A percentile compares a stretch with the other conserved stretches of the same genome.
Conservation (phyloP, 2,329 filamentous ascomycete species). For the Phaeosphaeriaceae sp. region DNA sequence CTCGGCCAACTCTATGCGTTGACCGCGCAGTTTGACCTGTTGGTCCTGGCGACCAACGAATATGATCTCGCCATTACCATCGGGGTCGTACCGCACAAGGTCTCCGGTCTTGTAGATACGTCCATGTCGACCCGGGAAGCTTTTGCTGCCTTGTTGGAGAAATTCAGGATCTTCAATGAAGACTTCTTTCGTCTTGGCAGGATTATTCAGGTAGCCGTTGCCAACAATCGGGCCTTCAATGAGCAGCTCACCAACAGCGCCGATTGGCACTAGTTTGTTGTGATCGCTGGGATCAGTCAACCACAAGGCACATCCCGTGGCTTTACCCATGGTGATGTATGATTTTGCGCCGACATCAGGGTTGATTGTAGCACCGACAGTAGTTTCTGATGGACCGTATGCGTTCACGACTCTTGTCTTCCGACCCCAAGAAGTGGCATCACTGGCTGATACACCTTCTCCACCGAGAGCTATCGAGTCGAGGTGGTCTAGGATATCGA, state of each 20-base stretch:
- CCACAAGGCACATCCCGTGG: constrained; percentile 47
- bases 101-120: constrained; percentile 44
- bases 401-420: constrained; percentile 44
- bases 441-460: constrained; percentile 42
- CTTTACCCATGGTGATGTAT: constrained; percentile 48
- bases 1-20: constrained; percentile 48
- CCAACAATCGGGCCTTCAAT: constrained; percentile 64
- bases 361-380: constrained; percentile 45
- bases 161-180: constrained; percentile 63
- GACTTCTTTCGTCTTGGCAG: constrained; percentile 44
- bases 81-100: constrained; percentile 58
- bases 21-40: constrained; percentile 52
- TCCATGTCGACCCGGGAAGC: constrained; percentile 61
- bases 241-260: constrained; percentile 61
- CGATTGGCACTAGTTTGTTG: constrained; percentile 45
- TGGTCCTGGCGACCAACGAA: constrained; percentile 48
- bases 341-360: constrained; percentile 34
- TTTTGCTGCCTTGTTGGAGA: constrained; percentile 65
- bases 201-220: constrained; percentile 46
- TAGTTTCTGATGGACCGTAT: constrained; percentile 47
- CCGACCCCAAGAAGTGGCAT: constrained; percentile 54
- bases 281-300: constrained; percentile 51
- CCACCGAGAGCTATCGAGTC: constrained; percentile 53
- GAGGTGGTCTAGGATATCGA: constrained; percentile 50
- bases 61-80: constrained; percentile 43